phyloP scores from a whole-genome alignment of 768 basidiomycete species.

The Hericium coralloides region DNA sequence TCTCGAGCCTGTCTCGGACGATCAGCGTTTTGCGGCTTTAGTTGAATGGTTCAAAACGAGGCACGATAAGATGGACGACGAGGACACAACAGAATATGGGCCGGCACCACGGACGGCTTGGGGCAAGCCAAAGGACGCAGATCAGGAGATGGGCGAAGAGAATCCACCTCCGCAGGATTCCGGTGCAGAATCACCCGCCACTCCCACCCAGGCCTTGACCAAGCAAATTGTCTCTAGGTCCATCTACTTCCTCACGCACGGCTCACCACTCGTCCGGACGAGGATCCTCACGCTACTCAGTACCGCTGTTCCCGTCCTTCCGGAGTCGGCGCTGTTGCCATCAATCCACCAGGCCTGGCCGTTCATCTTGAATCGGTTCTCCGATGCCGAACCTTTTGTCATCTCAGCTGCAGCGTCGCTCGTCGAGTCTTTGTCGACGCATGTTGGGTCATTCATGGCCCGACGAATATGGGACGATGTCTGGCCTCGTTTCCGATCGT shows the following conservation, averaged over 20 bases:
- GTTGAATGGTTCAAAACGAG: slow-evolving; percentile 57
- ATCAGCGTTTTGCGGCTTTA: slow-evolving; percentile 39
- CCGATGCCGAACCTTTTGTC: slow-evolving; percentile 69
- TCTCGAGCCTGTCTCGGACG: slow-evolving; percentile 15
- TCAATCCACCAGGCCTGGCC: slow-evolving; percentile 89
- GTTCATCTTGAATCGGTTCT: slow-evolving; percentile 79
- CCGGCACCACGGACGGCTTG: slow-evolving; percentile 52
- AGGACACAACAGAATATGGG: slow-evolving; percentile 44
- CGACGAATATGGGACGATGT: slow-evolving; percentile 83
- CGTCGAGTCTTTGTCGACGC: slow-evolving; percentile 58
- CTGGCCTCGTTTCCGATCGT: slow-evolving; percentile 72
- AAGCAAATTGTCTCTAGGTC: slow-evolving; percentile 84
- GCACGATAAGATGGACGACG: slow-evolving; percentile 22
- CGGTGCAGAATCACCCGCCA: slow-evolving; percentile 42
- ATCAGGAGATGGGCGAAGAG: slow-evolving; percentile 17
- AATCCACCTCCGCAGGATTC: slow-evolving; percentile 23
- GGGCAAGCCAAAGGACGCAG: slow-evolving; percentile 28
- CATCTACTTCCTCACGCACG: slow-evolving; percentile 84
- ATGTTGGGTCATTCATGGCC: slow-evolving; percentile 82
- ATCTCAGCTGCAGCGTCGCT: slow-evolving; percentile 66
- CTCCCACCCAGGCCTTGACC: slow-evolving; percentile 66
- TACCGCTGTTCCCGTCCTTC: slow-evolving; percentile 63
- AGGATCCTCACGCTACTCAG: slow-evolving; percentile 71
- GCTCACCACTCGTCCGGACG: slow-evolving; percentile 77
- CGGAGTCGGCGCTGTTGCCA: slow-evolving; percentile 70